Conservation (phyloP, 1,284 basidiomycete species). For the Rhodotorula sp. region DNA sequence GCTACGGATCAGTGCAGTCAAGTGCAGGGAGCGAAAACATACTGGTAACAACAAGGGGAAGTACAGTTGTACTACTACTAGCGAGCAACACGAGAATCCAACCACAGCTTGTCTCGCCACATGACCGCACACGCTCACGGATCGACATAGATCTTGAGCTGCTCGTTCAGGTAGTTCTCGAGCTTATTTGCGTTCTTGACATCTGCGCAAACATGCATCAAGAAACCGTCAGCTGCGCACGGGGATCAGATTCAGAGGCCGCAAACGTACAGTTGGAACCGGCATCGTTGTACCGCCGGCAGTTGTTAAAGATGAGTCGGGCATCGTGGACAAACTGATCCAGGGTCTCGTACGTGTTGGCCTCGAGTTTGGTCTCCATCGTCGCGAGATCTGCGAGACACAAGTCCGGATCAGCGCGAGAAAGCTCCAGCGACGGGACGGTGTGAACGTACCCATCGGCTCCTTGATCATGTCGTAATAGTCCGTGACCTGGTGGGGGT, state of each 20-base stretch:
- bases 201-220: constrained; percentile 47
- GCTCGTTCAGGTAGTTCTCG: constrained; percentile 56
- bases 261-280: constrained; percentile 60
- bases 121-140: background rate
- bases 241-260: background rate
- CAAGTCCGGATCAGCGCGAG: background rate
- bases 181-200: constrained; percentile 80
- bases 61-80: background rate
- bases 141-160: constrained; percentile 30
- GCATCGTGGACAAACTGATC: constrained; percentile 78
- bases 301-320: constrained; percentile 86
- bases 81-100: background rate
- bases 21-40: background rate
- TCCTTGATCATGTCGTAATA: constrained; percentile 84
- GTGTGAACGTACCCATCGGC: constrained; percentile 76
- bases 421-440: background rate
- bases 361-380: constrained; percentile 90
- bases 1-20: too few species aligned
- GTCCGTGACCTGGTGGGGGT: constrained; percentile 55
- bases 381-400: constrained; percentile 70
- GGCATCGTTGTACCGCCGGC: constrained; percentile 82
- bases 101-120: too few species aligned
- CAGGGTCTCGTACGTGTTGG: constrained; percentile 67
- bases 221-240: background rate
- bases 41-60: background rate